Evolutionary conservation across 768 basidiomycete genomes (phyloP), one percentile per base, ranked within the genome.

Genomic region (Mycena floridula): DNA sequence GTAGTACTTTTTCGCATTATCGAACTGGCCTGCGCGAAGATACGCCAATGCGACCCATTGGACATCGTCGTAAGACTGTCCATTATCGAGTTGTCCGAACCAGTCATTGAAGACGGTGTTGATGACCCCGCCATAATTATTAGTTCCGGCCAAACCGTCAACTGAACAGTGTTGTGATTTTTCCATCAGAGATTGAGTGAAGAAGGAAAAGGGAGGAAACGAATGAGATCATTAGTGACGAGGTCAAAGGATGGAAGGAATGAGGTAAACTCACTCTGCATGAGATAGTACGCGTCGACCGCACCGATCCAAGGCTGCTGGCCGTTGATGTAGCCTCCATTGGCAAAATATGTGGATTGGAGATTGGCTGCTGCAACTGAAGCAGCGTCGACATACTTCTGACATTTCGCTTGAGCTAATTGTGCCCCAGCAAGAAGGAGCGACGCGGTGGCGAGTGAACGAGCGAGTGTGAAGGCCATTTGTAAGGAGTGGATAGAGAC

Each of bases 261-360:
- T 7, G 18, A 15, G 25, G 27, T 26, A 25, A 16, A 25, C 50
- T 21, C 36, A 53, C 52, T 37, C 25, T 44, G 43, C 18, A n/a
- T 32, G 20, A 53, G 47, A 27, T 53, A 44, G 35, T 45, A 53
- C 11, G 28, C 42, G 26, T 51, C 50, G 6, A 48, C 47, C 12
- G 52, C 52, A 7, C 44, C 32, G 23, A 53, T 53, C 52, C 52
- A 53, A n/a, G 43, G 42, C 16, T 47, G 46, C 24, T 53, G 49
- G 22, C 41, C 24, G 3, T 40, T 41, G 9, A 20, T 25, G 24
- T 48, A 50, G 8, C 15, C 16, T 5, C 52, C 52, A 25, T 32
- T 25, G 20, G n/a, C 13, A 25, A 48, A 53, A 37, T 53, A 53
- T 20, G 42, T 23, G 9, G 52, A 45, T 45, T 53, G 52, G 18